Evolutionary conservation across 2,329 filamentous ascomycete species (phyloP).

Genomic region (Pyrenophora seminiperda): DNA sequence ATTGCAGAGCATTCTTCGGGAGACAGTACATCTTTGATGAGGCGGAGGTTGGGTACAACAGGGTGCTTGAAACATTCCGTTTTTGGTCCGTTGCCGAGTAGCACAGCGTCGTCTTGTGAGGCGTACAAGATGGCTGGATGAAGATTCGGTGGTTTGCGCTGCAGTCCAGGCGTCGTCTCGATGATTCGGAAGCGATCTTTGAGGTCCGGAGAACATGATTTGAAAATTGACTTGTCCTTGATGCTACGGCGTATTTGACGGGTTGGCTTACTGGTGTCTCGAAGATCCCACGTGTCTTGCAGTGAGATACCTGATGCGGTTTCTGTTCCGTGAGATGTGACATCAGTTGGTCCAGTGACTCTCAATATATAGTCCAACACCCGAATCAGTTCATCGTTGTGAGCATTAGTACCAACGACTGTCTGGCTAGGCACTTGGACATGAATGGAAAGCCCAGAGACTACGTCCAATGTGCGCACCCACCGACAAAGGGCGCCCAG

Average conservation of each 20-base stretch:
- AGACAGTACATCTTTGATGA: slow-evolving; percentile 66
- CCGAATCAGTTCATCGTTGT: slow-evolving; percentile 58
- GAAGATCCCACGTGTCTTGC: slow-evolving; percentile 66
- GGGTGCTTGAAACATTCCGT: slow-evolving; percentile 66
- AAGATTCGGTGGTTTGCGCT: slow-evolving; percentile 70
- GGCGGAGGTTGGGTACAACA: slow-evolving; percentile 64
- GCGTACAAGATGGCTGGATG: slow-evolving; percentile 70
- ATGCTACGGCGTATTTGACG: slow-evolving; percentile 63
- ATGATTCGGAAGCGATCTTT: slow-evolving; percentile 60
- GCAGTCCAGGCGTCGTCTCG: slow-evolving; percentile 63
- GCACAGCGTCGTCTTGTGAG: slow-evolving; percentile 62
- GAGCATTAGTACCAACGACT: slow-evolving; percentile 48
- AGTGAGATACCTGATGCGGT: slow-evolving; percentile 57
- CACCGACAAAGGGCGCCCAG: slow-evolving; percentile 72
- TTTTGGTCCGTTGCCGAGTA: slow-evolving; percentile 53
- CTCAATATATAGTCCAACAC: slow-evolving; percentile 69
- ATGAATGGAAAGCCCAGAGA: slow-evolving; percentile 67
- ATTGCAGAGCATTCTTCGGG: slow-evolving; percentile 68
- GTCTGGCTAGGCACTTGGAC: slow-evolving; percentile 49
- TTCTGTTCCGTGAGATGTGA: slow-evolving; percentile 32
- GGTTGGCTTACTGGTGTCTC: slow-evolving; percentile 48
- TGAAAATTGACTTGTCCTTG: slow-evolving; percentile 57
- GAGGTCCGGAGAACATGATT: slow-evolving; percentile 30
- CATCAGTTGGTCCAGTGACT: slow-evolving; percentile 66
- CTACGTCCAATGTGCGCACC: slow-evolving; percentile 72